phyloP scores from a whole-genome alignment of 257 asterid species.

The Buddleja alternifolia region DNA sequence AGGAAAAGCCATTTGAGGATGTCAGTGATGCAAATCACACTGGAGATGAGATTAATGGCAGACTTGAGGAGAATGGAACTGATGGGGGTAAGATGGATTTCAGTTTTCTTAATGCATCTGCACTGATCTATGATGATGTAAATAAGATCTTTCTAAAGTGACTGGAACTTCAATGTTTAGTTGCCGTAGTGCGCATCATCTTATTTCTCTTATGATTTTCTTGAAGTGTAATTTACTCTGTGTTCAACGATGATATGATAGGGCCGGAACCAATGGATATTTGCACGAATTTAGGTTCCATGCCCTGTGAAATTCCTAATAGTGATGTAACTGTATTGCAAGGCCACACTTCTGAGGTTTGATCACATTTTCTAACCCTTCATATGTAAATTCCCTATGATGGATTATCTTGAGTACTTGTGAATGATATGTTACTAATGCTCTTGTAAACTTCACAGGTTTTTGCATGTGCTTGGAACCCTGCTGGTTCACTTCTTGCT shows the following conservation, averaged over 20 bases:
- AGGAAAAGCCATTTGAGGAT: conserved; percentile 72
- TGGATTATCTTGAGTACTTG: conserved; percentile 18
- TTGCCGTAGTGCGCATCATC: conserved; percentile 22
- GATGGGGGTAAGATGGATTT: conserved; percentile 57
- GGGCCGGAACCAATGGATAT: conserved; percentile 94
- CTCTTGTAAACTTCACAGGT: conserved; percentile 59
- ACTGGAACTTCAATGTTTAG: conserved; percentile 17
- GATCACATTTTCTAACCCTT: conserved; percentile 23
- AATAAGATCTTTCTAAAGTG: conserved; percentile 3
- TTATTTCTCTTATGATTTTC: conserved; percentile 22
- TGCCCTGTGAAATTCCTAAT: conserved; percentile 71
- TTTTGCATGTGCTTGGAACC: conserved; percentile 99
- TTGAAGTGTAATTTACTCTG: conserved; percentile 30
- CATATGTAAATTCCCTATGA: conserved; percentile 1
- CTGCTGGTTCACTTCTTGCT: conserved; percentile 92
- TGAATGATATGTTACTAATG: conserved; percentile 29
- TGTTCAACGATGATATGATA: conserved; percentile 39
- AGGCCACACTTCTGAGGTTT: conserved; percentile 98
- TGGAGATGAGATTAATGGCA: conserved; percentile 50
- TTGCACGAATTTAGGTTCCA: conserved; percentile 55
- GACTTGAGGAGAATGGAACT: conserved; percentile 63
- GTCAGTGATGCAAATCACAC: conserved; percentile 43
- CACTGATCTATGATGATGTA: conserved; percentile 14
- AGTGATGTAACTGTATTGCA: conserved; percentile 77
- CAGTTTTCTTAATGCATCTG: conserved; percentile 18